Base-by-base conservation (phyloP, 2,329 filamentous ascomycete genomes). In the Ascochyta viciae-villosae region DNA sequence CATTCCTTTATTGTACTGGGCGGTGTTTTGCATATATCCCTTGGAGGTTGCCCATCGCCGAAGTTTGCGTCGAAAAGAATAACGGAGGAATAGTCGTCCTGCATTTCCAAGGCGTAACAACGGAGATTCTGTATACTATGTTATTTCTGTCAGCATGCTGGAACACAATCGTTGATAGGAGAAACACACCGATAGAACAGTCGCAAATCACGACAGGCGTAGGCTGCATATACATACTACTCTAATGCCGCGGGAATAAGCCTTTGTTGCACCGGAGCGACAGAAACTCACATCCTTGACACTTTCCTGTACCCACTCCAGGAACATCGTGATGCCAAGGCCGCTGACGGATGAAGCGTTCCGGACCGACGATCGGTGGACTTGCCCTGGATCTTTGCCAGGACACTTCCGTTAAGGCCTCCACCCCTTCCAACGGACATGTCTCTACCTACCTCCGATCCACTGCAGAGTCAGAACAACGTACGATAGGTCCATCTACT, bases 261-360 rank as follows among this genome's bases (percentile, higher is more conserved):
- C 47, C 33, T 46, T 27, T 10, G 37, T 48, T 46, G 42, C 44
- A 39, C 31, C 35, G 58, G 53, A 54, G 59, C 43, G 45, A 47
- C 35, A 29, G 44, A 39, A 43, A 22, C 7, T 29, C 35, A 61
- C 55, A 50, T 43, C 42, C 54, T 50, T 55, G 51, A 54, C 49
- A 57, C 54, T 27, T 56, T 48, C 19, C 24, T 44, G 58, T 61
- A 60, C 50, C 58, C 58, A 63, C 58, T 47, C 50, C 22, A 41
- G 26, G 23, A 19, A 47, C 47, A 50, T 56, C 40, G 57, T 65
- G 57, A 62, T 65, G 63, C 64, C 64, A 64, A 67, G 64, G 42
- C 53, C 35, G 24, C 6, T 2, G 16, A 13, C 64, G 61, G 58
- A 61, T 52, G 41, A 44, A 57, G 37, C 41, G 47, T 51, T 43